Evolutionary conservation across 345 rosid species (phyloP).

Genomic region (Hibiscus mutabilis): DNA sequence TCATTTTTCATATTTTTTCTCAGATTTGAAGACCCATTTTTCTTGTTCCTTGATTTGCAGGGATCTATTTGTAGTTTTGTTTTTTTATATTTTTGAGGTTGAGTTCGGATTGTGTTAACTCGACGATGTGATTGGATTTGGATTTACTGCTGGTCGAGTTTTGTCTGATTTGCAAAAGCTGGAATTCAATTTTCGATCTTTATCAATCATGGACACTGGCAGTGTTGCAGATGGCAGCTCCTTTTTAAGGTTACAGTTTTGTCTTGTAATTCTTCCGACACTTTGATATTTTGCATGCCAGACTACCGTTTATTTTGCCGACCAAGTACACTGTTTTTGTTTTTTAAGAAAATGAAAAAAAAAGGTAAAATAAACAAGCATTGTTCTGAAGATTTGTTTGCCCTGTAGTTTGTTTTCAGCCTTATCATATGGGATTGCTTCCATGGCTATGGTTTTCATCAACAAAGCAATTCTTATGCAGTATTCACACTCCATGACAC

Average conservation of each 20-base stretch:
- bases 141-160: not conserved
- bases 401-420: constrained; percentile 67
- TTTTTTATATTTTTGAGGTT: not conserved
- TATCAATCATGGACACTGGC: constrained; percentile 30
- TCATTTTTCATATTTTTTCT: not conserved
- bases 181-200: not conserved
- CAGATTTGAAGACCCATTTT: not conserved
- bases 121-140: constrained; percentile 8
- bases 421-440: constrained; percentile 80
- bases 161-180: not conserved
- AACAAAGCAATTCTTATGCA: constrained; percentile 91
- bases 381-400: not conserved
- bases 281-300: constrained; percentile 2
- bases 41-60: not conserved
- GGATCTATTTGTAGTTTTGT: not conserved
- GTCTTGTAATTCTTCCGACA: constrained; percentile 6
- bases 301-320: not conserved
- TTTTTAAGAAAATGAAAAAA: not conserved
- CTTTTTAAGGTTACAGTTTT: constrained; percentile 24
- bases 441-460: constrained; percentile 98
- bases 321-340: not conserved
- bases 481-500: constrained; percentile 75
- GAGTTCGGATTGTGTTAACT: not conserved
- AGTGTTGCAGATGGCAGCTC: constrained; percentile 31
- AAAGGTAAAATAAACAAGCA: not conserved